A percentile compares a stretch with the other conserved stretches of the same genome.
phyloP scores from a whole-genome alignment of 2,329 filamentous ascomycete species.

The Ophiocordyceps unilateralis region DNA sequence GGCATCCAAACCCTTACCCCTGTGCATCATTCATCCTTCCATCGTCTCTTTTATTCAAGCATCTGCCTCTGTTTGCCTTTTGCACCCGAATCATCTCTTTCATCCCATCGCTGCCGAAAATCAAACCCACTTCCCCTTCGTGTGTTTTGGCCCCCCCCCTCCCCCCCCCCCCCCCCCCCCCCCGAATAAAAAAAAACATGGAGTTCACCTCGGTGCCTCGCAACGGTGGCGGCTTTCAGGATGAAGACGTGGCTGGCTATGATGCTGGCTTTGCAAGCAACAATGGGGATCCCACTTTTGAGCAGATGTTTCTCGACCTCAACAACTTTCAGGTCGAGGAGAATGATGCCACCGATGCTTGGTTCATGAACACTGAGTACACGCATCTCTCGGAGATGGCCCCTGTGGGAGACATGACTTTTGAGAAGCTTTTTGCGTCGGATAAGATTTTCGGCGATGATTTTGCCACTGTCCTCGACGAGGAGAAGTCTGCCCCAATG shows the following conservation, averaged over 20 bases:
- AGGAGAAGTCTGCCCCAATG: neutral
- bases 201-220: neutral
- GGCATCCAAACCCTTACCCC: neutral
- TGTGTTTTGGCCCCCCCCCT: too few relatives aligned
- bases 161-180: too few relatives aligned
- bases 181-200: neutral
- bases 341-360: neutral
- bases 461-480: neutral
- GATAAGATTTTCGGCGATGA: neutral
- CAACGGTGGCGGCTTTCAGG: neutral
- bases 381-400: neutral
- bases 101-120: neutral
- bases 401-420: neutral
- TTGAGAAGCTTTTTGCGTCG: neutral
- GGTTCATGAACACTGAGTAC: neutral
- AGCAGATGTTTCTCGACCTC: neutral
- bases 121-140: neutral
- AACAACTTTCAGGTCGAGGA: neutral
- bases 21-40: neutral
- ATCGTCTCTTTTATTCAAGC: neutral
- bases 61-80: neutral
- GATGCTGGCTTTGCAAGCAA: neutral
- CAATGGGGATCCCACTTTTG: neutral
- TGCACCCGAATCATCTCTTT: neutral
- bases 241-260: neutral